Evolutionary conservation across 768 basidiomycete genomes (phyloP).

Genomic region (Boletus rufocinnamomeus): DNA sequence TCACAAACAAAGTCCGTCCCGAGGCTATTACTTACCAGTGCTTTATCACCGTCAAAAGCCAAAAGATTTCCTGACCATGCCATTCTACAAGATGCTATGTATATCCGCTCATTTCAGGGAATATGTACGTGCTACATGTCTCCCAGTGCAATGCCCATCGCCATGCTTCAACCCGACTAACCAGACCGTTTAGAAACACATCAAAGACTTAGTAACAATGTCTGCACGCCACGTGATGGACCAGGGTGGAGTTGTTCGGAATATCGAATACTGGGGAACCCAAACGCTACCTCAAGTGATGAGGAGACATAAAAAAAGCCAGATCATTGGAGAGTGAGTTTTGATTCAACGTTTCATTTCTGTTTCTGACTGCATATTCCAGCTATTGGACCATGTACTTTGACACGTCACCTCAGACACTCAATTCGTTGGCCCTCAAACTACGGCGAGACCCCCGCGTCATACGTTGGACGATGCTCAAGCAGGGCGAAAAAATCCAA

Average conservation of each 20-base stretch:
- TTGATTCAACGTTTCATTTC: not conserved
- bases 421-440: constrained; percentile 62
- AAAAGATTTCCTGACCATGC: constrained; percentile 49
- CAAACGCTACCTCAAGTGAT: constrained; percentile 72
- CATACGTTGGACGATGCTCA: constrained; percentile 78
- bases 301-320: constrained; percentile 58
- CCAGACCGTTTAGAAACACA: constrained; percentile 53
- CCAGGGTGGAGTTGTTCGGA: constrained; percentile 80
- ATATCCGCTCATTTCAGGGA: constrained; percentile 73
- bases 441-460: constrained; percentile 82
- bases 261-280: constrained; percentile 74
- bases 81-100: constrained; percentile 85
- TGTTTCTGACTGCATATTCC: constrained; percentile 10
- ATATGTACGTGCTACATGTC: constrained; percentile 55
- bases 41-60: not conserved
- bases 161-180: not conserved
- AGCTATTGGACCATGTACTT: constrained; percentile 94
- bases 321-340: constrained; percentile 76
- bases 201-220: constrained; percentile 71
- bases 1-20: not conserved
- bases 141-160: not conserved
- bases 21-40: too few relatives aligned
- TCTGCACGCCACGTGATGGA: constrained; percentile 73
- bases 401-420: constrained; percentile 75
- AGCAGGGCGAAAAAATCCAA: constrained; percentile 72